A percentile compares a stretch with the other conserved stretches of the same genome.
phyloP scores from a whole-genome alignment of 1,284 basidiomycete species.

The Leccinum solheimii region DNA sequence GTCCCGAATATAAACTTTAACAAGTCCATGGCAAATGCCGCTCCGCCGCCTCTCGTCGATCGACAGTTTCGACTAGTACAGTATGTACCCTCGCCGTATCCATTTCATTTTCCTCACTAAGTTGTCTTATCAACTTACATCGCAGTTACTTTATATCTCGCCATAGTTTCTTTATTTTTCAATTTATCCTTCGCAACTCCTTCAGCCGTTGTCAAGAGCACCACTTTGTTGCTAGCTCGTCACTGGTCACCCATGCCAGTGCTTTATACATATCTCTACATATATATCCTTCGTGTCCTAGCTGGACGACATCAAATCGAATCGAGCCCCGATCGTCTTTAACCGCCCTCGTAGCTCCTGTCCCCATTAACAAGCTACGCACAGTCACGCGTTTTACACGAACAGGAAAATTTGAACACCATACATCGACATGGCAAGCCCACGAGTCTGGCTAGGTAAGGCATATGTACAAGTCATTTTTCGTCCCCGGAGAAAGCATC shows the following conservation, averaged over 20 bases:
- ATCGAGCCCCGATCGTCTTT: background rate
- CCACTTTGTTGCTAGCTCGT: background rate
- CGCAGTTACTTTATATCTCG: background rate
- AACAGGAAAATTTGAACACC: background rate
- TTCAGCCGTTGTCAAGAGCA: background rate
- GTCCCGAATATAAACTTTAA: too few relatives aligned
- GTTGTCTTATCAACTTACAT: background rate
- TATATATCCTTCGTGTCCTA: background rate
- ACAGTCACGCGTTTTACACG: background rate
- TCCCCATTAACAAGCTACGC: background rate
- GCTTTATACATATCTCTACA: background rate
- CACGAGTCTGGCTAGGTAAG: slow-evolving; percentile 20
- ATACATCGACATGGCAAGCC: slow-evolving; percentile 5
- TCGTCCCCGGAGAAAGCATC: background rate
- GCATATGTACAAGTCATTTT: background rate
- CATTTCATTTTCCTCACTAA: background rate
- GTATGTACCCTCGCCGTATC: too few relatives aligned
- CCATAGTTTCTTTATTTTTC: background rate
- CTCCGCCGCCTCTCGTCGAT: too few relatives aligned
- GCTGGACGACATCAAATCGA: background rate
- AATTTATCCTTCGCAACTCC: background rate
- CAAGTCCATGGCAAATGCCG: too few relatives aligned
- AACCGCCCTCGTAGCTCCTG: background rate
- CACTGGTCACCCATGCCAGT: background rate
- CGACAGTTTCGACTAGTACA: too few relatives aligned